Evolutionary conservation across 2,329 filamentous ascomycete species (phyloP).

Genomic region (Fusarium phyllophilum): DNA sequence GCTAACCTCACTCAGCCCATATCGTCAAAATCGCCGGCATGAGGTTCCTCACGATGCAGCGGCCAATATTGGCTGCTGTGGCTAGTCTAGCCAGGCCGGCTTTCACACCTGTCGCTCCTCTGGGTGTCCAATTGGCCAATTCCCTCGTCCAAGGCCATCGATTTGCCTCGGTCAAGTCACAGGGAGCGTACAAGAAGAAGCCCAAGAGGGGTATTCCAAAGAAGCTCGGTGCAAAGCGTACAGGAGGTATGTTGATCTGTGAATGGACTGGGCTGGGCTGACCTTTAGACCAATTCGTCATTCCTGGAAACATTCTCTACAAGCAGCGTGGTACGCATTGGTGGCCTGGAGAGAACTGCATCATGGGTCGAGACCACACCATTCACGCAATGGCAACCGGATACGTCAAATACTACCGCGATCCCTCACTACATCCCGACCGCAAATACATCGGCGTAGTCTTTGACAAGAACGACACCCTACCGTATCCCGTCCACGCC

Average conservation of each 20-base stretch:
- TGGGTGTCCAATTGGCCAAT: constrained; percentile 50
- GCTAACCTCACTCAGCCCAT: constrained; percentile 46
- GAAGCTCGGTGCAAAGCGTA: constrained; percentile 93
- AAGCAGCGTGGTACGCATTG: constrained; percentile 94
- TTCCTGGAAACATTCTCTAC: constrained; percentile 97
- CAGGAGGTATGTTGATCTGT: constrained; percentile 72
- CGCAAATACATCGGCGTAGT: constrained; percentile 95
- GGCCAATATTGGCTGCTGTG: constrained; percentile 57
- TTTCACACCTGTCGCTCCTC: constrained; percentile 33
- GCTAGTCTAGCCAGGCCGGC: constrained; percentile 44
- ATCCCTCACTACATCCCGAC: constrained; percentile 82
- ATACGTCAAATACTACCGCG: constrained; percentile 97
- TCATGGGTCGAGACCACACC: constrained; percentile 95
- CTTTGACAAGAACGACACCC: constrained; percentile 81
- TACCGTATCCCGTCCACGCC: constrained; percentile 81
- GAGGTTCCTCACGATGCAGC: constrained; percentile 59
- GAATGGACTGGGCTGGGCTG: constrained; percentile 1
- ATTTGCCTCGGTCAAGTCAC: constrained; percentile 69
- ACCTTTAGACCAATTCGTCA: constrained; percentile 82
- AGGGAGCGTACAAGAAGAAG: constrained; percentile 74
- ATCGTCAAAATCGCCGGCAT: constrained; percentile 52
- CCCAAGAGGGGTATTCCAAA: constrained; percentile 73
- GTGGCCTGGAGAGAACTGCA: constrained; percentile 95
- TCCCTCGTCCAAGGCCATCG: constrained; percentile 60
- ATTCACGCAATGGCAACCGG: constrained; percentile 87